Base-by-base conservation (phyloP, 192 early-diverging fungal species). In the Coemansia sp. region DNA sequence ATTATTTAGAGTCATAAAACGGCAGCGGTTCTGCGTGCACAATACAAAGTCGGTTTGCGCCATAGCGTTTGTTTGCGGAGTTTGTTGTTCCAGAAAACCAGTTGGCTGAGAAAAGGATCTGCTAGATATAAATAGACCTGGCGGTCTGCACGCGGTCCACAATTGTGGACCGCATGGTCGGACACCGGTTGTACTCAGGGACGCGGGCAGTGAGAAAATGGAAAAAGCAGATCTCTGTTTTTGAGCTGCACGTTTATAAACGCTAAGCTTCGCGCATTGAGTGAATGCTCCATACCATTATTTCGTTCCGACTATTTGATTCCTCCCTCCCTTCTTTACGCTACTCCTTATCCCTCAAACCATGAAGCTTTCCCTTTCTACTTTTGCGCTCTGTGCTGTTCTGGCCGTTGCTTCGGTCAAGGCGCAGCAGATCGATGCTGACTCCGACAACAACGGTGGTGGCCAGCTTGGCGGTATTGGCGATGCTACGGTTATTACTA, bases 311-410 rank as follows among this genome's bases (percentile, higher is more conserved):
- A 12, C 11, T 17, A 45, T 45, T 27, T 27, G 17, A 17, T 37
- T 57, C 22, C 32, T 17, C 6, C 32, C 14, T 15, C 17, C 55
- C 25, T 29, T 29, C 14, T 29, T 29, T 37, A 17, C 35, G n/a
- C 12, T 7, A 27, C 25, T 27, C 12, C 5, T 57, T 39, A 21
- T 21, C 19, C 59, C 23, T 47, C 14, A 45, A 60, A 23, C 45
- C 45, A 60, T 60, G 59, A 60, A 60, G 22, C 41, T 60, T 11
- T 49, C 59, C 5, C 25, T 60, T 47, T 60, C 59, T 29, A 23
- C 19, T 12, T n/a, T 60, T 47, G 43, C 48, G 24, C 23, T 60
- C 23, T 60, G 59, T 29, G 43, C 59, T 15, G 41, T 24, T 12
- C 21, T 60, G 48, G 59, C 43, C 10, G 48, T 60, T 35, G 43